Percentiles rank a stretch among this genome's conserved stretches.
phyloP scores from a whole-genome alignment of 345 rosid species.

The Arabis hirsuta region DNA sequence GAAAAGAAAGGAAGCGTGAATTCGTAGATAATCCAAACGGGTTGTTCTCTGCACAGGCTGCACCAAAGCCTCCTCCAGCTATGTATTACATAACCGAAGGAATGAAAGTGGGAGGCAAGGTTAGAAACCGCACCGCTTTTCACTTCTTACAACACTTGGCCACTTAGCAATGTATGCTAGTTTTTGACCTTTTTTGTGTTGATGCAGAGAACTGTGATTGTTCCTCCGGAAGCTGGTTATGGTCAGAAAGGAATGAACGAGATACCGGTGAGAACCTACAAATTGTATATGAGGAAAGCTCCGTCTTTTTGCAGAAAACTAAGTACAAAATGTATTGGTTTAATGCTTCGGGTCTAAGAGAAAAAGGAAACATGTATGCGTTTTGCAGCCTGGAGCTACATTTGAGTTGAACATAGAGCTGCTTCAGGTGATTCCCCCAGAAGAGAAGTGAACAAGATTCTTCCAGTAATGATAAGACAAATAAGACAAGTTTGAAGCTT shows the following conservation, averaged over 20 bases:
- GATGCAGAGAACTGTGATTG: conserved; percentile 82
- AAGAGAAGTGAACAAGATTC: conserved; percentile 44
- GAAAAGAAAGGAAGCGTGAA: conserved; percentile 86
- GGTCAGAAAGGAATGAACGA: conserved; percentile 88
- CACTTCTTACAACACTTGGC: neutral
- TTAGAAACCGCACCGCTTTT: conserved; percentile 2
- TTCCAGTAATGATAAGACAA: neutral
- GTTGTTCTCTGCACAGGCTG: conserved; percentile 90
- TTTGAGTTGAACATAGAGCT: conserved; percentile 88
- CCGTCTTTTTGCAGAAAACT: conserved; percentile 12
- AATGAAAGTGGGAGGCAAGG: conserved; percentile 96
- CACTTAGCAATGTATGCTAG: neutral
- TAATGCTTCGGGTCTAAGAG: conserved; percentile 6
- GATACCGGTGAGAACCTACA: conserved; percentile 71
- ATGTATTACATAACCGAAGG: conserved; percentile 78
- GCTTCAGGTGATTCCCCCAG: conserved; percentile 58
- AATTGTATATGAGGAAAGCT: conserved; percentile 44
- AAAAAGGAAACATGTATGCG: neutral
- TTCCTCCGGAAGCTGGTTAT: conserved; percentile 85
- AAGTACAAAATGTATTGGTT: neutral
- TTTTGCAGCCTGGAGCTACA: conserved; percentile 74
- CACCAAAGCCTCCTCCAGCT: conserved; percentile 97
- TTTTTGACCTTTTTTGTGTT: neutral
- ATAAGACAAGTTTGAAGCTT: conserved; percentile 21
- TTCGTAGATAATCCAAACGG: conserved; percentile 93